These are phyloP conservation scores for Lactifluus subvellereus DNA, from an alignment of 768 basidiomycete species.

Conservation along the genomic window DNA sequence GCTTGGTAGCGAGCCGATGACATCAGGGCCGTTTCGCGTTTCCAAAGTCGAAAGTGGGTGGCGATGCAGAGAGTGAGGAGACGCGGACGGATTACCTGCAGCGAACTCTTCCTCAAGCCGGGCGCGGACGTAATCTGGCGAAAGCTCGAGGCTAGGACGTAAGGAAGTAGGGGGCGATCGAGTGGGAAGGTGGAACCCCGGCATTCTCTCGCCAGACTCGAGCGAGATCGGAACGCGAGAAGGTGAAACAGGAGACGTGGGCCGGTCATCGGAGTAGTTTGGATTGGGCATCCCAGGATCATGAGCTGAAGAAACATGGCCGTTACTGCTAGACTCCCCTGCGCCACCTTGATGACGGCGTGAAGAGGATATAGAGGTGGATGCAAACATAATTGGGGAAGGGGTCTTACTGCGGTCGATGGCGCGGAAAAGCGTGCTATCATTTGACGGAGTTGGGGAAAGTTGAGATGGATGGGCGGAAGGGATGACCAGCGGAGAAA, in stretches of 20 bases:
- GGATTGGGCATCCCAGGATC: neutral
- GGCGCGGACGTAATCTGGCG: slow-evolving; percentile 10
- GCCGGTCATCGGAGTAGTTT: neutral
- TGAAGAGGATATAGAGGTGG: neutral
- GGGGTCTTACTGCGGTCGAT: slow-evolving; percentile 10
- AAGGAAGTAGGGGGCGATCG: neutral
- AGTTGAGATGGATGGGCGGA: neutral
- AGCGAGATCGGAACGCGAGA: slow-evolving; percentile 15
- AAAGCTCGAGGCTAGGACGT: slow-evolving; percentile 16
- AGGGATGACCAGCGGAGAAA: neutral
- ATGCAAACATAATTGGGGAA: slow-evolving; percentile 21
- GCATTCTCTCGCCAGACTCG: slow-evolving; percentile 2
- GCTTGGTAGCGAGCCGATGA: neutral
- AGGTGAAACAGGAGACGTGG: slow-evolving; percentile 7
- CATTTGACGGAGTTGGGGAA: neutral
- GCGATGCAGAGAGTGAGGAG: neutral
- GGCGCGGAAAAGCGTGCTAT: neutral
- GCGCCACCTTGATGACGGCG: neutral
- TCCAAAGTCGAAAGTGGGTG: neutral
- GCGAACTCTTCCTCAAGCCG: slow-evolving; percentile 7
- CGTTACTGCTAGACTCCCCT: neutral
- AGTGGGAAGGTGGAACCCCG: slow-evolving; percentile 19
- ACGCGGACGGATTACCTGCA: neutral
- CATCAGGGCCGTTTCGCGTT: neutral
- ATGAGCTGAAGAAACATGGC: neutral